Evolutionary conservation across 73 alveolate species (phyloP), one percentile per base, ranked within the genome.

Genomic region (Paramecium bursaria): DNA sequence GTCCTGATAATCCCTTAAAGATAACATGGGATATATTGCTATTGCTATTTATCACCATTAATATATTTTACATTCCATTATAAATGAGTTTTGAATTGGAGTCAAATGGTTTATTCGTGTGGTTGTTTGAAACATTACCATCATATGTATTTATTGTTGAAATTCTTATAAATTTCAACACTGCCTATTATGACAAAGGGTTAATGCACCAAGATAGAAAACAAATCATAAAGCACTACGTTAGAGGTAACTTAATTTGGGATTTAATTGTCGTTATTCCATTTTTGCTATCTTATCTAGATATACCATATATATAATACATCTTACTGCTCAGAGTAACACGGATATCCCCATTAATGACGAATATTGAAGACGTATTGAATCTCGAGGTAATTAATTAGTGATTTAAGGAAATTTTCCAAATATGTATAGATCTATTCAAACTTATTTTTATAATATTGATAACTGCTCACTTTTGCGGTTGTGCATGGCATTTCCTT

Each of bases 121-220:
- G 53, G 53, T 25, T 79, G 4, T 49, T 79, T 39, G 76, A 79
- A 22, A 39, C 46, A 21, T 53, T 79, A 19, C 89, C 89, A 3
- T 61, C 85, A 6, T 79, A 82, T 87, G 42, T 91, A 30, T 92
- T 86, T 86, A 39, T 79, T 21, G 74, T 74, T n/a, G 95, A 92
- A 50, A 49, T 92, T 10, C 22, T 90, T n/a, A 48, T 92, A 30
- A 75, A 92, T 75, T 90, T 92, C 47, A 74, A 86, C 11, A 90
- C 93, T 15, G 95, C 97, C 13, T 92, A 73, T 76, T 92, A 86
- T 50, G 92, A 87, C 57, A 46, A 87, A 33, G 92, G 92, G 3
- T 82, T 89, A n/a, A 47, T 86, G 61, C 90, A 74, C 23, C 87
- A 86, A 17, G 75, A 85, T 48, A 48, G 91, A 14, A 53, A 50